Base-by-base conservation (phyloP, 1,284 basidiomycete genomes). In the Phylloboletellus chloephorus region DNA sequence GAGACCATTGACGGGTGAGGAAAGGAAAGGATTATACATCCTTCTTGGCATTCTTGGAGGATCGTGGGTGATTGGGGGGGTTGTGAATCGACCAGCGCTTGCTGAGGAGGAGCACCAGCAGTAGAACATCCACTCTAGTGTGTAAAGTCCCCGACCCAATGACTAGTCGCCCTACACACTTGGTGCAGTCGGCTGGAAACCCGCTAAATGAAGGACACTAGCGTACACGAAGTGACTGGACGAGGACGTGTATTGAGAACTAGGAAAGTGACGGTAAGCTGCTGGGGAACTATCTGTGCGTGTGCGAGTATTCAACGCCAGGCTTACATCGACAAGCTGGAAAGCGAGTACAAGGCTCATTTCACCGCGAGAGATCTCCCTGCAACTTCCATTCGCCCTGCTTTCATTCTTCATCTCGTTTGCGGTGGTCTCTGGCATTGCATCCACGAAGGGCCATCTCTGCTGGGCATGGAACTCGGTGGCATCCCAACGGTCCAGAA, bases 351-450 rank as follows among this genome's bases (percentile, higher is more conserved):
- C n/a, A n/a, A n/a, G n/a, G n/a, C n/a, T n/a, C n/a, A n/a, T n/a
- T n/a, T n/a, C n/a, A n/a, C n/a, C n/a, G n/a, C n/a, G n/a, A n/a
- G n/a, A n/a, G n/a, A n/a, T n/a, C n/a, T n/a, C n/a, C n/a, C n/a
- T n/a, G n/a, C n/a, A n/a, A n/a, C n/a, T n/a, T n/a, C n/a, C n/a
- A n/a, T n/a, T n/a, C n/a, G n/a, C n/a, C n/a, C n/a, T n/a, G n/a
- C n/a, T n/a, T n/a, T n/a, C n/a, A n/a, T n/a, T n/a, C n/a, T 71
- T 7, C 64, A 84, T 12, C 62, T 80, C 19, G 50, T 72, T 12
- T 66, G 77, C 30, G 81, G 78, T 37, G 79, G 80, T 83, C 31
- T 80, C 78, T 9, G 78, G 78, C 2, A 78, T 82, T 45, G n/a
- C n/a, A n/a, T n/a, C n/a, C n/a, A n/a, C n/a, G n/a, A n/a, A n/a